These are phyloP conservation scores for Castanospermum australe DNA, from an alignment of 306 rosid genomes.

Conservation along the genomic window DNA sequence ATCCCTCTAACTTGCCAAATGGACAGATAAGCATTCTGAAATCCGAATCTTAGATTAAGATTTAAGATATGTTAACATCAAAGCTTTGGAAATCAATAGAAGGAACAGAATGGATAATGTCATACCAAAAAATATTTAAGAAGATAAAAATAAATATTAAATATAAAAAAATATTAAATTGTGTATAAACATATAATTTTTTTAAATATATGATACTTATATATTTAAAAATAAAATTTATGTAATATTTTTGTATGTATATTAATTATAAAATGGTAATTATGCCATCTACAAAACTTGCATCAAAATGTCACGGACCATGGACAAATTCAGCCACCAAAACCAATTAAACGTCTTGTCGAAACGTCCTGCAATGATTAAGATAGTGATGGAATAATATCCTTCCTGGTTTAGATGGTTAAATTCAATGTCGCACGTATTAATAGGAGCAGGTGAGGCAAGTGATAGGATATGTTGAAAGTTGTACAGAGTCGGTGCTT, in stretches of 20 bases:
- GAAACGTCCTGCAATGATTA: background rate
- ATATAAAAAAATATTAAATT: no score
- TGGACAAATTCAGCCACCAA: background rate
- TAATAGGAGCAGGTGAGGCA: background rate
- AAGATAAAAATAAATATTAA: no score
- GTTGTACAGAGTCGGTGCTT: background rate
- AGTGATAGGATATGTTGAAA: background rate
- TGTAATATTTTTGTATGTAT: no score
- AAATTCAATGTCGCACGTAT: background rate
- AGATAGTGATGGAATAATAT: background rate
- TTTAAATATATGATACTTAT: no score
- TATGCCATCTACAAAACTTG: background rate
- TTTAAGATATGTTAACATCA: background rate
- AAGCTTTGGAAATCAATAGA: background rate
- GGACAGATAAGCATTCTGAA: background rate
- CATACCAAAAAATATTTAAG: no score
- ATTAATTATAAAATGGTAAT: background rate
- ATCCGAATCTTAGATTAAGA: background rate
- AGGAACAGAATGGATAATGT: background rate
- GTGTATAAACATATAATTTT: no score
- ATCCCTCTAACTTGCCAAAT: background rate
- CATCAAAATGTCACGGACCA: background rate
- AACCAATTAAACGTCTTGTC: constrained; percentile 5
- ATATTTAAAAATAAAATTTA: no score
- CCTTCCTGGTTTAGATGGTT: background rate